Conservation (phyloP, 2,329 filamentous ascomycete genomes). For the Bertia moriformis region DNA sequence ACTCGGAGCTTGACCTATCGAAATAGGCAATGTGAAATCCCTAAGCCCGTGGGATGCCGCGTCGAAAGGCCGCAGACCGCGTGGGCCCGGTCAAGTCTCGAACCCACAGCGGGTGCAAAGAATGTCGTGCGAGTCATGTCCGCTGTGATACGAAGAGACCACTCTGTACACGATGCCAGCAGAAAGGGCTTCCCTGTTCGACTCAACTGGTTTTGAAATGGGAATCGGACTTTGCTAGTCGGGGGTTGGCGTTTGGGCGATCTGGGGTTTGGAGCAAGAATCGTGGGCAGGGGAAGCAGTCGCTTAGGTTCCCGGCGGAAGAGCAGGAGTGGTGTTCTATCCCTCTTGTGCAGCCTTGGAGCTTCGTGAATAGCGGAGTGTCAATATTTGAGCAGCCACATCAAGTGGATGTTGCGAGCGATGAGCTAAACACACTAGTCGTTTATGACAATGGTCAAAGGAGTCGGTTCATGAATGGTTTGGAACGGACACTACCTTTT, state of each 20-base stretch:
- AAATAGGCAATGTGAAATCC: too few species aligned
- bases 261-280: slow-evolving; percentile 21
- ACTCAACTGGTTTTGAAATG: slow-evolving; percentile 5
- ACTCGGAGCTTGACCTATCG: too few species aligned
- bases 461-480: too few species aligned
- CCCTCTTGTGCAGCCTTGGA: slow-evolving; percentile 13
- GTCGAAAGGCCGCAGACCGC: neutral
- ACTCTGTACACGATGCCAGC: neutral
- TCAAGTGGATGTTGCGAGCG: neutral
- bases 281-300: slow-evolving; percentile 2
- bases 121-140: neutral
- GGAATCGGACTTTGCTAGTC: slow-evolving; percentile 20
- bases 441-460: neutral
- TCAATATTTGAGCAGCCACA: slow-evolving; percentile 2
- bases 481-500: neutral
- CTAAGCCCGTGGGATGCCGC: neutral
- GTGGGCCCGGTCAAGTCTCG: neutral
- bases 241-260: slow-evolving; percentile 24
- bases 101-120: neutral
- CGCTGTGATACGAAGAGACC: slow-evolving; percentile 1
- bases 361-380: slow-evolving; percentile 15
- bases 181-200: neutral
- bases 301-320: slow-evolving; percentile 4
- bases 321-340: slow-evolving; percentile 7
- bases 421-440: neutral